Evolutionary conservation across 306 rosid genomes (phyloP).

Genomic region (Dalbergia cultrata): DNA sequence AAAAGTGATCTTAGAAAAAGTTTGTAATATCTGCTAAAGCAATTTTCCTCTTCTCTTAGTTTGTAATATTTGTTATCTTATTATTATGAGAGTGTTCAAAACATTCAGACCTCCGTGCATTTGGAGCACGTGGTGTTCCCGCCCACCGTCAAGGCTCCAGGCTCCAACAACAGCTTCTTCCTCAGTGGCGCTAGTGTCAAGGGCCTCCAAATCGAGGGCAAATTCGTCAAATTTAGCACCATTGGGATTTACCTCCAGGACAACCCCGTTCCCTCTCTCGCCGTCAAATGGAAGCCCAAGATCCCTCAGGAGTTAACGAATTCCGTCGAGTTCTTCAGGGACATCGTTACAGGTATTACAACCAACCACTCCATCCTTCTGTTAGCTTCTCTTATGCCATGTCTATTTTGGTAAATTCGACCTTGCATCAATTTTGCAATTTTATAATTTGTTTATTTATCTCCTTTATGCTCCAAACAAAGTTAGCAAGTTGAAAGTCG

Average conservation of each 20-base stretch:
- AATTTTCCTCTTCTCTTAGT: no score
- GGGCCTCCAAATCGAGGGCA: constrained; percentile 72
- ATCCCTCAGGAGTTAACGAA: constrained; percentile 55
- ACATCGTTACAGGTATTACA: constrained; percentile 68
- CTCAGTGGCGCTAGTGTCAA: constrained; percentile 71
- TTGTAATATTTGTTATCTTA: no score
- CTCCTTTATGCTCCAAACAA: no score
- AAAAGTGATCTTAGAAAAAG: no score
- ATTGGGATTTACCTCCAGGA: constrained; percentile 78
- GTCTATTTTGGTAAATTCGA: no score
- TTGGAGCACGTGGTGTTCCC: constrained; percentile 46
- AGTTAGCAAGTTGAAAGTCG: no score
- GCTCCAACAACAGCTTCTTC: constrained; percentile 41
- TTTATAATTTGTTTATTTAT: no score
- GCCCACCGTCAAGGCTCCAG: constrained; percentile 35
- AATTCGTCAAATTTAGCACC: constrained; percentile 81
- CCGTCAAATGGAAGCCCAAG: constrained; percentile 75
- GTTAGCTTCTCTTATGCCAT: no score
- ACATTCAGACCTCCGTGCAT: constrained; percentile 26
- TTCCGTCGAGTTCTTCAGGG: constrained; percentile 76
- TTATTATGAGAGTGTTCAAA: no score
- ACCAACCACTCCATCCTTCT: no score
- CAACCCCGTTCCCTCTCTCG: constrained; percentile 58
- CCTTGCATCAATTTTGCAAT: no score
- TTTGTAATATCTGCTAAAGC: no score